Base-by-base conservation (phyloP, 2,329 filamentous ascomycete species). In the Alternaria sp. region DNA sequence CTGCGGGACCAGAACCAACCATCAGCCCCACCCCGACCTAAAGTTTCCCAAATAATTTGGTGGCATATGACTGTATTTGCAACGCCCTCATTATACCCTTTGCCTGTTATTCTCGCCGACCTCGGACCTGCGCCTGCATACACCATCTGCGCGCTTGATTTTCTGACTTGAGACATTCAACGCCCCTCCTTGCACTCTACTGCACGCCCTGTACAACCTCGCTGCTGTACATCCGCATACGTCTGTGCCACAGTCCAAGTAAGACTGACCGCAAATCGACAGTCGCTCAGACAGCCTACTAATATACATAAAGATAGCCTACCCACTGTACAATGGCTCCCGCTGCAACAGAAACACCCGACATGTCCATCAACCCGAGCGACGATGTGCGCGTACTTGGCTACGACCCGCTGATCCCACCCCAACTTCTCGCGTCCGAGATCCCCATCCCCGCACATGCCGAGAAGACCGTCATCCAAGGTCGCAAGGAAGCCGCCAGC, bases 361-460 rank as follows among this genome's bases (percentile, higher is more conserved):
- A 73, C 56, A 78, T 80, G 76, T 65, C 74, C 26, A 72, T 75
- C 55, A 65, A 78, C 65, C 73, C 79, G 52, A 81, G 78, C 69
- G 85, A 86, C 75, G 85, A 86, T 73, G 84, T 85, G 71, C 84
- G 85, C 78, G 95, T 97, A 82, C 85, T 96, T 78, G 93, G 93
- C 72, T 95, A 97, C 86, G 94, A 97, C 82, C 93, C 95, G 76
- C 85, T 98, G 78, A 96, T 97, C 79, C 91, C 93, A 51, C 95
- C 95, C 46, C 90, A 92, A 71, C 88, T 97, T 72, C 91, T 98
- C 75, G 89, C 93, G 79, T 89, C 90, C 66, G 94, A 98, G 82
- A 90, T 97, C 73, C 93, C 93, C 65, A 84, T 86, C 64, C 88
- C 76, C 79, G 85, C 73, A 73, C 71, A 83, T 62, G 89, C 90